Evolutionary conservation across 805 yeast species (phyloP), one percentile per base, ranked within the genome.

Genomic region (Sporopachydermia lactativora): DNA sequence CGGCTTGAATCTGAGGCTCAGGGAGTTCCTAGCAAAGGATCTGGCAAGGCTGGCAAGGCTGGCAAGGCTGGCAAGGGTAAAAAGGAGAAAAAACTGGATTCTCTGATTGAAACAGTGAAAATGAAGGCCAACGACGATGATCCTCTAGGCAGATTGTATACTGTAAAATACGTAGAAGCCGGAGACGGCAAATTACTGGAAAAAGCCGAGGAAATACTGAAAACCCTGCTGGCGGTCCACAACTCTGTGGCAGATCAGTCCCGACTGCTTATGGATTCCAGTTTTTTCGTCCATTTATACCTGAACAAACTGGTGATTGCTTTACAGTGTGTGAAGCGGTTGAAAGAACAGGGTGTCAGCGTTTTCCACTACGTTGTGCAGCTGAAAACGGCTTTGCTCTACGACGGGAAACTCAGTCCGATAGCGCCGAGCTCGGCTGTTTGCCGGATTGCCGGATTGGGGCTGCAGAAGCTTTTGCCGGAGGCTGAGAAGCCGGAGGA

Each of bases 61-160:
- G 40, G 39, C 4, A 47, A 46, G 5, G 41, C 43, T 5, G 45
- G 41, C 16, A 24, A 24, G n/a, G 13, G n/a, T 24, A 24, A 24
- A n/a, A 24, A 24, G n/a, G 31, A 24, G 8, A 24, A 24, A 24
- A 24, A n/a, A 24, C 13, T 24, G n/a, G 31, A 24, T 8, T 24
- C 31, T 24, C n/a, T 24, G 31, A 24, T 24, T 24, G 31, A 24
- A 24, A n/a, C n/a, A 8, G 31, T 24, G 8, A 24, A 24, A 24
- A 24, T 24, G 31, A 24, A 24, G 31, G 31, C 31, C n/a, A 24
- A 24, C n/a, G 31, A 24, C n/a, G 31, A 24, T 8, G 31, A 24
- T 24, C 31, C 31, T 24, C n/a, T 24, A n/a, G 31, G 31, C 8
- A 24, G 31, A n/a, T 24, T 24, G n/a, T 24, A 24, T n/a, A 24